These are phyloP conservation scores for Phanerodontia chrysosporium DNA, from an alignment of 768 basidiomycete genomes.

Conservation along the genomic window DNA sequence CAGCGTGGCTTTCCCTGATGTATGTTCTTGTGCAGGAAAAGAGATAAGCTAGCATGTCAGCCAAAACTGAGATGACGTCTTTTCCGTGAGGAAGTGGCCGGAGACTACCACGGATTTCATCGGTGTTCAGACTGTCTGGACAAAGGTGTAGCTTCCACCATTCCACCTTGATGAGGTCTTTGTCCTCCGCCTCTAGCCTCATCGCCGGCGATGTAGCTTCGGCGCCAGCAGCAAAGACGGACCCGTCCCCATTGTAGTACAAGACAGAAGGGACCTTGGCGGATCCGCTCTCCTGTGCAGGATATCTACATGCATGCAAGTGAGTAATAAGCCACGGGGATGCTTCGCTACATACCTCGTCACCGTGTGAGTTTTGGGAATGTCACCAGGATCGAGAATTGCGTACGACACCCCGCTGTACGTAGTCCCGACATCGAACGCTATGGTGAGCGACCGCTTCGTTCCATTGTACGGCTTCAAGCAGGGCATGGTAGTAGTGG, in stretches of 20 bases:
- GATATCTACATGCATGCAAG: conserved; percentile 23
- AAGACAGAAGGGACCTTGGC: conserved; percentile 47
- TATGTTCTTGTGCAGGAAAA: conserved; percentile 1
- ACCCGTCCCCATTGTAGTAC: conserved; percentile 40
- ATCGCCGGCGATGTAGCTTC: conserved; percentile 39
- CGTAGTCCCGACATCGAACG: conserved; percentile 50
- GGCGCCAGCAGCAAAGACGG: conserved; percentile 39
- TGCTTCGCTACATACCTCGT: conserved; percentile 18
- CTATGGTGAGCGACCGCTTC: neutral
- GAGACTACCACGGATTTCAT: neutral
- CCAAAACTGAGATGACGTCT: conserved; percentile 1
- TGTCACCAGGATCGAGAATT: conserved; percentile 33
- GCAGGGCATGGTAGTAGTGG: neutral
- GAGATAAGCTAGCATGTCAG: conserved; percentile 9
- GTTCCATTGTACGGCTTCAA: neutral
- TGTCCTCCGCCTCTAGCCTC: conserved; percentile 36
- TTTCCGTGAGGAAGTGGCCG: conserved; percentile 3
- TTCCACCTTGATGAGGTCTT: conserved; percentile 21
- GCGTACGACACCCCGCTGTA: conserved; percentile 47
- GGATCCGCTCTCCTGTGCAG: conserved; percentile 40
- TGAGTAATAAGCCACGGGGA: neutral
- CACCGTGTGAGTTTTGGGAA: conserved; percentile 44
- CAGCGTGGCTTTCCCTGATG: conserved; percentile 27
- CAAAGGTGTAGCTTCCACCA: conserved; percentile 16
- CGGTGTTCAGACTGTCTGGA: neutral